Conservation (phyloP, 495 filamentous ascomycete genomes). For the Penicillium simplicissimum region DNA sequence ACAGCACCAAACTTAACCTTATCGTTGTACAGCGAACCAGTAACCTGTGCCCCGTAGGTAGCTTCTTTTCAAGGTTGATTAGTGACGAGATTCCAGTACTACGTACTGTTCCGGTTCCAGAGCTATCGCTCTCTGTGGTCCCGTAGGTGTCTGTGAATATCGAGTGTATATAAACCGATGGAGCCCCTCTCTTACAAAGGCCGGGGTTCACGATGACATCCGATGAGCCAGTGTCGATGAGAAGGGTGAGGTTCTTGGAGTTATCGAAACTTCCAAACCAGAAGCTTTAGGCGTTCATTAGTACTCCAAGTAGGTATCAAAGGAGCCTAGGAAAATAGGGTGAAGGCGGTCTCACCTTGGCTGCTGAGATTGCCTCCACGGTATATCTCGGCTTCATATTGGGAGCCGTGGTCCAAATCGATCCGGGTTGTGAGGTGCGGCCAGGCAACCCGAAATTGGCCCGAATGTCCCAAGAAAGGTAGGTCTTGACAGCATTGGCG, state of each 20-base stretch:
- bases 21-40: constrained; percentile 15
- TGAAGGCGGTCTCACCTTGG: background rate
- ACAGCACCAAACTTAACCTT: constrained; percentile 14
- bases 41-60: constrained; percentile 4
- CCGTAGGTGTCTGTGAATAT: constrained; percentile 15
- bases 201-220: constrained; percentile 22
- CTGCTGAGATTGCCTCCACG: background rate
- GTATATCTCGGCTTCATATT: background rate
- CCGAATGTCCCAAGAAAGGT: background rate
- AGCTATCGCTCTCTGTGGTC: constrained; percentile 19
- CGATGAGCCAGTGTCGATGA: constrained; percentile 18
- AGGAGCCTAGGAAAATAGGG: background rate
- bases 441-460: background rate
- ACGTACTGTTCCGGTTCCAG: constrained; percentile 18
- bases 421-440: background rate
- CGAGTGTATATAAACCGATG: constrained; percentile 1
- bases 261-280: constrained; percentile 12
- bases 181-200: constrained; percentile 6
- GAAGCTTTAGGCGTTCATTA: background rate
- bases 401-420: background rate
- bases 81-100: background rate
- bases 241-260: constrained; percentile 5
- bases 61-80: no score
- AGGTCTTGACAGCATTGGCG: background rate
- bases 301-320: background rate